Conservation (phyloP, 2,329 filamentous ascomycete genomes). For the Aspergillus ruber region DNA sequence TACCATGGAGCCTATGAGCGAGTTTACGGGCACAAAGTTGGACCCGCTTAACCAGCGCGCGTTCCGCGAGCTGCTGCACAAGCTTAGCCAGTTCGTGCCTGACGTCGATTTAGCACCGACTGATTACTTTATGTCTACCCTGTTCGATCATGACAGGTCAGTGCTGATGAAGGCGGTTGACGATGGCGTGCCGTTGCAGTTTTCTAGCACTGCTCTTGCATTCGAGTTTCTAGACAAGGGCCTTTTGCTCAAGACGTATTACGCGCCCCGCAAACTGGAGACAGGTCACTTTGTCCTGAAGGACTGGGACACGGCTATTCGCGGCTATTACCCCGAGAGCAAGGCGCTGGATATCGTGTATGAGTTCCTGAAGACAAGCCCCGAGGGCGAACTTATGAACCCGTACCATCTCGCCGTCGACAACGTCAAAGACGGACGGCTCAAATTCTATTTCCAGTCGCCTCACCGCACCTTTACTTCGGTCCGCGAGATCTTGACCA, state of each 20-base stretch:
- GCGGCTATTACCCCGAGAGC: background rate
- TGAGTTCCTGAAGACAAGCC: background rate
- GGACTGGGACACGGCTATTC: background rate
- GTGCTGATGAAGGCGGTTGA: background rate
- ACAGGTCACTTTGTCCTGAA: background rate
- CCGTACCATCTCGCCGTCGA: background rate
- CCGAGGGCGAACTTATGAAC: background rate
- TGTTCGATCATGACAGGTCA: background rate
- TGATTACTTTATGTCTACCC: background rate
- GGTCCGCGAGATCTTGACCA: background rate
- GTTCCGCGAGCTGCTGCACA: background rate
- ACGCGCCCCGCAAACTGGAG: background rate
- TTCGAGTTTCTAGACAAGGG: background rate
- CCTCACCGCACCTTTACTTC: background rate
- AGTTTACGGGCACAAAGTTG: background rate
- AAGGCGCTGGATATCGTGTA: background rate
- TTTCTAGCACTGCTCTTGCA: background rate
- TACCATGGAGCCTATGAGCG: constrained; percentile 5
- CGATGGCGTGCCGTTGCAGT: background rate
- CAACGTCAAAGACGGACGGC: background rate
- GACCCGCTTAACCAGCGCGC: background rate
- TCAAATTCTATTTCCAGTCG: background rate
- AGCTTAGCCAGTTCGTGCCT: background rate
- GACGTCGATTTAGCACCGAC: background rate
- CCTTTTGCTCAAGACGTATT: background rate